Percentiles rank a stretch among this genome's conserved stretches.
Evolutionary conservation across 495 filamentous ascomycete genomes (phyloP).

Genomic region (Ramalina intermedia): DNA sequence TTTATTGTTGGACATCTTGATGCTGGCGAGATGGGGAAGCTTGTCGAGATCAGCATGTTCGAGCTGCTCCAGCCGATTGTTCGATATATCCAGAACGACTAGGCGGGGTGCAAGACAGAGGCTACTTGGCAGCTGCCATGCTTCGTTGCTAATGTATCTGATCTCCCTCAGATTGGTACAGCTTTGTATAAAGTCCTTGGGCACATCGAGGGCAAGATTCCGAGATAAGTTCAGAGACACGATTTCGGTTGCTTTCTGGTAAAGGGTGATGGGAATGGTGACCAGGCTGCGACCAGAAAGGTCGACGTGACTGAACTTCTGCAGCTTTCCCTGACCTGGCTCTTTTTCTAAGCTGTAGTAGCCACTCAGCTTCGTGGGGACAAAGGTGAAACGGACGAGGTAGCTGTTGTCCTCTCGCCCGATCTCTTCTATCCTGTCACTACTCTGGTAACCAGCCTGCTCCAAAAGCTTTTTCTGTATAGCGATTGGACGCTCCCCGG

Average conservation of each 20-base stretch:
- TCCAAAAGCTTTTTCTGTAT: conserved; percentile 89
- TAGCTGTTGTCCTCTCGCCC: conserved; percentile 98
- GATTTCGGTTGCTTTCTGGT: conserved; percentile 82
- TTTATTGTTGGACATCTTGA: conserved; percentile 88
- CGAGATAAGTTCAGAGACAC: conserved; percentile 85
- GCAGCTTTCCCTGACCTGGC: conserved; percentile 60
- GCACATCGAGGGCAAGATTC: conserved; percentile 84
- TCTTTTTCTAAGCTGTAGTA: conserved; percentile 61
- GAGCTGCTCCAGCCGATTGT: conserved; percentile 77
- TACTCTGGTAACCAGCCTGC: conserved; percentile 80
- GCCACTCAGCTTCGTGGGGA: conserved; percentile 75
- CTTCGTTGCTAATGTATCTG: conserved; percentile 85
- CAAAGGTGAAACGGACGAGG: conserved; percentile 85
- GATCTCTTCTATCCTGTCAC: conserved; percentile 81
- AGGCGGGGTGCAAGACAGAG: conserved; percentile 67
- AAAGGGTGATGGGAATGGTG: conserved; percentile 87
- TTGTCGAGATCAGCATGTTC: conserved; percentile 66
- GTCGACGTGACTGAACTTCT: conserved; percentile 88
- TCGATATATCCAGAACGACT: conserved; percentile 84
- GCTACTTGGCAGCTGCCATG: conserved; percentile 70
- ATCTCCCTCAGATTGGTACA: conserved; percentile 88
- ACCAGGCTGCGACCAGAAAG: conserved; percentile 81
- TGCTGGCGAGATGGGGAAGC: conserved; percentile 61
- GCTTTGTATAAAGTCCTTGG: conserved; percentile 90
- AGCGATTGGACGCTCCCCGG: conserved; percentile 67